Evolutionary conservation across 768 basidiomycete species (phyloP).

Genomic region (Kwoniella botswanensis): DNA sequence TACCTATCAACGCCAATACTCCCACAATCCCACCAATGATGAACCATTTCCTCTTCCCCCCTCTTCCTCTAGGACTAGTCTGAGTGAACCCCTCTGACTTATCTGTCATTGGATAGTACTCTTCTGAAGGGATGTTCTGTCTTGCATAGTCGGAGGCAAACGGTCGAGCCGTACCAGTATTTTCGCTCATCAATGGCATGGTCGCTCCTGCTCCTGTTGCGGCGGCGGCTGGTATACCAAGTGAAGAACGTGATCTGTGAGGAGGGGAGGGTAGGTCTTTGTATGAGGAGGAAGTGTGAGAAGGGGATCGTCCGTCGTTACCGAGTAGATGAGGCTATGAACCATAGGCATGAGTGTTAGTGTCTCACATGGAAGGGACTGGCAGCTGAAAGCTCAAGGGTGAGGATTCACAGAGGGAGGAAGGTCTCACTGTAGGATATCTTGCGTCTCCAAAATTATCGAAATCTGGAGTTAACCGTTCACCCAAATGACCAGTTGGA

Average conservation of each 20-base stretch:
- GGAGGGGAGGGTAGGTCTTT: constrained; percentile 23
- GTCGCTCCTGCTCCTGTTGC: neutral
- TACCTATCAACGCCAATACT: constrained; percentile 62
- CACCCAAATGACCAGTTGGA: too few species aligned
- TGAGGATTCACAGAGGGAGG: too few species aligned
- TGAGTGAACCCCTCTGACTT: constrained; percentile 6
- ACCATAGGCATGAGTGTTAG: neutral
- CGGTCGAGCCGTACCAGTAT: neutral
- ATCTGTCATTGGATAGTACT: constrained; percentile 32
- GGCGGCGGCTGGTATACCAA: neutral
- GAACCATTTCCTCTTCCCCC: constrained; percentile 31
- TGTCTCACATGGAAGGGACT: too few species aligned
- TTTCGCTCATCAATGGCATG: constrained; percentile 12
- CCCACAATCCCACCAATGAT: constrained; percentile 64
- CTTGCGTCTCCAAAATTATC: constrained; percentile 7
- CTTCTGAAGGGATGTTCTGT: constrained; percentile 44
- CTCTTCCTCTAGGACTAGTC: neutral
- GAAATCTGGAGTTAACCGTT: constrained; percentile 1
- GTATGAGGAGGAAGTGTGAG: constrained; percentile 3
- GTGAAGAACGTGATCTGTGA: constrained; percentile 5
- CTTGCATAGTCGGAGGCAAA: constrained; percentile 31
- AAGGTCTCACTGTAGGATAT: constrained; percentile 16
- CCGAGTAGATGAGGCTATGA: neutral
- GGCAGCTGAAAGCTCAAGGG: too few species aligned
- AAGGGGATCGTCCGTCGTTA: neutral